phyloP scores from a whole-genome alignment of 2,329 filamentous ascomycete genomes.

The Xylaria sp. region DNA sequence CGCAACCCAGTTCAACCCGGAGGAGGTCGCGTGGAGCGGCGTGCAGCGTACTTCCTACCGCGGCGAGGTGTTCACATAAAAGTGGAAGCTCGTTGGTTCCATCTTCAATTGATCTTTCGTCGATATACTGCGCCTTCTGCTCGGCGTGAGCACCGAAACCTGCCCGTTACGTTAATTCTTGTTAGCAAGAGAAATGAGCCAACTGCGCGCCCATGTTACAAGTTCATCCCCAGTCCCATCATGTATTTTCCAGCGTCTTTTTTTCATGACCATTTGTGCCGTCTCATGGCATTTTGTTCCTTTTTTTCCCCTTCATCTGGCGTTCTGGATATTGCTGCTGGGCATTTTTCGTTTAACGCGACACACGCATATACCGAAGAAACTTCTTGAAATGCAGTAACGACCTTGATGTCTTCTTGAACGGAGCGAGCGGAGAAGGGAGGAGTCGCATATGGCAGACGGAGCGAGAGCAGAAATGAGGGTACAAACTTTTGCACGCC shows the following conservation, averaged over 20 bases:
- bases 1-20: slow-evolving; percentile 4
- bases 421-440: slow-evolving; percentile 12
- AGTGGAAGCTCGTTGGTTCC: too few species aligned
- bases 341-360: slow-evolving; percentile 17
- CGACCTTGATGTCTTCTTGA: slow-evolving; percentile 32
- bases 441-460: background rate
- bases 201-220: slow-evolving; percentile 7
- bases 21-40: slow-evolving; percentile 26
- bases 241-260: slow-evolving; percentile 12
- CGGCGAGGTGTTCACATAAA: slow-evolving; percentile 16
- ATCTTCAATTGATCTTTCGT: too few species aligned
- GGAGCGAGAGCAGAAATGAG: too few species aligned
- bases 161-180: slow-evolving; percentile 3
- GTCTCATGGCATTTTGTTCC: background rate
- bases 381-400: slow-evolving; percentile 34
- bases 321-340: slow-evolving; percentile 25
- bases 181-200: slow-evolving; percentile 1
- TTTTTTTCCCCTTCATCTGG: slow-evolving; percentile 25
- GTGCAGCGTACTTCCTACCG: slow-evolving; percentile 17
- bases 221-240: slow-evolving; percentile 9
- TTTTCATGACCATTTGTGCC: slow-evolving; percentile 1
- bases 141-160: background rate
- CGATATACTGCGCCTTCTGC: too few species aligned
- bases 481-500: too few species aligned
- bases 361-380: slow-evolving; percentile 24